Base-by-base conservation (phyloP, 352 stramenopile genomes). In the Pythium grandisporangium region DNA sequence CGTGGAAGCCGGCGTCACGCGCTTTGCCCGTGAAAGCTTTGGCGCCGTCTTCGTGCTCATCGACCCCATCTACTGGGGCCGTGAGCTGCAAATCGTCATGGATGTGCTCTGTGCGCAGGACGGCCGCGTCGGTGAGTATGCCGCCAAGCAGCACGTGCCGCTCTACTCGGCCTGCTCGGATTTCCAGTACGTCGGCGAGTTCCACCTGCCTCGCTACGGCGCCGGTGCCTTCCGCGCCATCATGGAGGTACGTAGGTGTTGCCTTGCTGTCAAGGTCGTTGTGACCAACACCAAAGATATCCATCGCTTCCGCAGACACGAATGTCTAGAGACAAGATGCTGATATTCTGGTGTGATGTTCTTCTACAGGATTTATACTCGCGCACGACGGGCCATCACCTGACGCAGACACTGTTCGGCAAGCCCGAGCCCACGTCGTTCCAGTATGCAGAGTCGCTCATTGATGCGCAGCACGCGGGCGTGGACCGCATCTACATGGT, bases 181-280 rank as follows among this genome's bases (percentile, higher is more conserved):
- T 37, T 93, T 93, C 53, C 77, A 93, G 53, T 93, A 93, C 48
- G 77, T 93, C 11, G 76, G 79, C 11, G 79, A 89, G 39, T 88
- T 88, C 54, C 76, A 92, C 45, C 53, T 88, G 36, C 79, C 79
- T 17, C 73, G 79, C 16, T 92, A 84, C 49, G 79, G 79, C 14
- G 79, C 79, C 10, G 79, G 79, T 16, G 79, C 79, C 4, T 92
- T 92, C 57, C 75, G 81, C 13, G 73, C 79, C 1, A 64, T 89
- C 11, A 55, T 92, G 47, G 78, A 91, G 46, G 42, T 59, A 41
- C 8, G 23, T 12, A 27, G 11, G 3, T 0, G 14, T 36, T 43
- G 8, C 30, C 8, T 8, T 7, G 2, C 23, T n/a, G 14, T 32
- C 4, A 27, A 19, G 6, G 29, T 27, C 29, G 19, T 17, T 10